phyloP scores from a whole-genome alignment of 2,329 filamentous ascomycete species.

The Paecilomyces niveus region DNA sequence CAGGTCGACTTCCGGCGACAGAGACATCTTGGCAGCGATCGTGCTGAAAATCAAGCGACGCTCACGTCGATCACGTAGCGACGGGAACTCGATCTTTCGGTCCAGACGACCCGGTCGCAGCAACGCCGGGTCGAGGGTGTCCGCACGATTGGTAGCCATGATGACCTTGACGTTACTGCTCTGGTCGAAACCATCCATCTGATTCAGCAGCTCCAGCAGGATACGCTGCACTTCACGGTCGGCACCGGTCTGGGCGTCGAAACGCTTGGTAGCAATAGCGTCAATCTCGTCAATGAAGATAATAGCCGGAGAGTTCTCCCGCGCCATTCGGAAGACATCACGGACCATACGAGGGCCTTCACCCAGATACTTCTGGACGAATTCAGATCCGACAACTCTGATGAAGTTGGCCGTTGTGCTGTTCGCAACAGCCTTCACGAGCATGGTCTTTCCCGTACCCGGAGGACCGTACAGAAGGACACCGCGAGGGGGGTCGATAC shows the following conservation, averaged over 20 bases:
- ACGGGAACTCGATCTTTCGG: constrained; percentile 98
- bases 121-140: constrained; percentile 89
- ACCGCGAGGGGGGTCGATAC: constrained; percentile 91
- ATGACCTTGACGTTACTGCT: constrained; percentile 99
- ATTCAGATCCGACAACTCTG: constrained; percentile 94
- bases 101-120: constrained; percentile 89
- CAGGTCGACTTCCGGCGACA: constrained; percentile 92
- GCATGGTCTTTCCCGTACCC: constrained; percentile 93
- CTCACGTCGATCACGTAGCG: constrained; percentile 84
- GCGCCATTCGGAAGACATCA: constrained; percentile 97
- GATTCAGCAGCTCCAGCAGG: constrained; percentile 90
- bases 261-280: constrained; percentile 97
- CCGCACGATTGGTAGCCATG: constrained; percentile 96
- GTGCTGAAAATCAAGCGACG: constrained; percentile 93
- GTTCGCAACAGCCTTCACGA: constrained; percentile 97
- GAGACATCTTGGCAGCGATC: constrained; percentile 95
- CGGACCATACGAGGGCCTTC: constrained; percentile 98
- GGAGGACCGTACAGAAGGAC: constrained; percentile 94
- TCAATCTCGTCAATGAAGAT: constrained; percentile 99
- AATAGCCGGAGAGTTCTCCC: constrained; percentile 95
- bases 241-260: constrained; percentile 96
- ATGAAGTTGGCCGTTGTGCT: constrained; percentile 98
- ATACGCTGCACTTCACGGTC: constrained; percentile 99
- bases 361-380: constrained; percentile 97
- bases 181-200: constrained; percentile 99